These are phyloP conservation scores for Pseudogymnoascus sp. DNA, from an alignment of 2,329 filamentous ascomycete genomes.

Conservation along the genomic window DNA sequence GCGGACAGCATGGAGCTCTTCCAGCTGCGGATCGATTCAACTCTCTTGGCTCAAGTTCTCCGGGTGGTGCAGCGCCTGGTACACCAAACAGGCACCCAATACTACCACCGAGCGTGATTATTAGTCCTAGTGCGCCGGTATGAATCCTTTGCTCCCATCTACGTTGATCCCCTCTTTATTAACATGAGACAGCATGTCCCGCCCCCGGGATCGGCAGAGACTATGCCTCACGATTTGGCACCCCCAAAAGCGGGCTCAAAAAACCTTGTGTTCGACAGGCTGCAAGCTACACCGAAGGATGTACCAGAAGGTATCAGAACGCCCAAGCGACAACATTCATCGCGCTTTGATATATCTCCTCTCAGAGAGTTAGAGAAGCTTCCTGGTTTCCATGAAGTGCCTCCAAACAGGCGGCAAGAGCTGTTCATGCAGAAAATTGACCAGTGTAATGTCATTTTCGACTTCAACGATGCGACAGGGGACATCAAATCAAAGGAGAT, in stretches of 20 bases:
- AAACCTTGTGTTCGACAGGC: conserved; percentile 76
- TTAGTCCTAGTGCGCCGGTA: conserved; percentile 90
- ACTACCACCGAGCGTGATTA: conserved; percentile 80
- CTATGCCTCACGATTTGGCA: conserved; percentile 94
- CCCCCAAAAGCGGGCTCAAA: conserved; percentile 89
- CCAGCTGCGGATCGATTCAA: conserved; percentile 38
- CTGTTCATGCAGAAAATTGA: conserved; percentile 99
- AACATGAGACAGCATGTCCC: conserved; percentile 63
- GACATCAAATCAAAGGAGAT: conserved; percentile 99
- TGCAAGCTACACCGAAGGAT: conserved; percentile 92
- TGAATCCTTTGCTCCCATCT: conserved; percentile 33
- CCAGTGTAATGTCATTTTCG: conserved; percentile 99
- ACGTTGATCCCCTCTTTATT: neutral
- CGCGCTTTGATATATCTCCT: conserved; percentile 93
- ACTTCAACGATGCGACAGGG: conserved; percentile 95
- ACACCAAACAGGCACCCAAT: conserved; percentile 57
- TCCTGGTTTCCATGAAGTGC: conserved; percentile 94
- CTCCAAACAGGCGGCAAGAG: conserved; percentile 87
- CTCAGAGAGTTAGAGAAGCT: conserved; percentile 95
- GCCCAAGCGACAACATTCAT: conserved; percentile 94
- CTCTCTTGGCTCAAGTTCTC: conserved; percentile 30
- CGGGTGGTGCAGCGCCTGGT: conserved; percentile 40
- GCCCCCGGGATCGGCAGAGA: conserved; percentile 87
- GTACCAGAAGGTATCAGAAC: conserved; percentile 92
- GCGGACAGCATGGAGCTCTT: conserved; percentile 22